Base-by-base conservation (phyloP, 805 yeast genomes). In the Yarrowia sp. region DNA sequence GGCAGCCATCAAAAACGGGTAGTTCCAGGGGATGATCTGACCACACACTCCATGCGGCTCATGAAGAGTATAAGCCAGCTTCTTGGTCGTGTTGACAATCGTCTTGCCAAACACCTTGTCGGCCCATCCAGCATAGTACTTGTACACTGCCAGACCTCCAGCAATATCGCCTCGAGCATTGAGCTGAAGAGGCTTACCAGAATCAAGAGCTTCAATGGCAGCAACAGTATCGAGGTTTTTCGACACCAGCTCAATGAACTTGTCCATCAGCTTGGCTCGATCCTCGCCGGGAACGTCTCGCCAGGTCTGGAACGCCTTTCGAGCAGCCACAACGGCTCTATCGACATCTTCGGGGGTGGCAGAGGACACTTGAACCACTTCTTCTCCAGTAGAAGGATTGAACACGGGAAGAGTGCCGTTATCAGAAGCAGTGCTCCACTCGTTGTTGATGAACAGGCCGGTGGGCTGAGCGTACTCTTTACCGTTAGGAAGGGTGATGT, bases 381-480 rank as follows among this genome's bases (percentile, higher is more conserved):
- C 81, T 72, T 87, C 89, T 75, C 88, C 78, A 32, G 74, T 75
- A 64, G 76, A 65, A 17, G 68, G 73, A 67, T 71, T 71, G 65
- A 83, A 82, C 14, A 81, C 83, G 5, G 78, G 73, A 66, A 88
- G 78, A 3, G 65, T 36, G 9, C 57, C 65, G n/a, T 86, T 84
- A 71, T 83, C 79, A 64, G 82, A 83, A 64, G 83, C 82, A 38
- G 77, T 76, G 8, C 89, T 81, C 72, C 88, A 90, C 75, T 90
- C 90, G 77, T 90, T 90, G 80, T 90, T 88, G 75, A 92, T 90
- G 81, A 90, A 92, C 71, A 92, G 79, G 68, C 97, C 97, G 10
- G 89, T 86, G 71, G 97, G 97, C 79, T 89, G 96, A 61, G 84
- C 81, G 73, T 87, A 88, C 39, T 80, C 77, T 36, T 78, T 69